phyloP scores from a whole-genome alignment of 345 rosid species.

The Combretum micranthum region DNA sequence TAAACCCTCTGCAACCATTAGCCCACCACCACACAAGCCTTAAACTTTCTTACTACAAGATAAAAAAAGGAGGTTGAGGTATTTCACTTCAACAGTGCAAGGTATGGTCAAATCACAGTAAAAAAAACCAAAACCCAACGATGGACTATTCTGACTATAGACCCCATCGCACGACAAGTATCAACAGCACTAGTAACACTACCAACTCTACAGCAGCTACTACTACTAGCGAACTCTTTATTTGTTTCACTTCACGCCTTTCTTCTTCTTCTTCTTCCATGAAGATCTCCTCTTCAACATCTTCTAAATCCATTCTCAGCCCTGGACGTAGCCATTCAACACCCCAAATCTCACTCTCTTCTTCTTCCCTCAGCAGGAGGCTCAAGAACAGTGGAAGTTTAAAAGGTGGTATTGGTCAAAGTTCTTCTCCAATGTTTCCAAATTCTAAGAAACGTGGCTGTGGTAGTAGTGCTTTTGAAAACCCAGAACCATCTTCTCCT shows the following conservation, averaged over 20 bases:
- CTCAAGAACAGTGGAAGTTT: slow-evolving; percentile 65
- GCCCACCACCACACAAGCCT: neutral
- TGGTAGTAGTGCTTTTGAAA: slow-evolving; percentile 55
- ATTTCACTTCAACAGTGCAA: neutral
- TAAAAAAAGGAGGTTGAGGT: too few relatives aligned
- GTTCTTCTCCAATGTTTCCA: slow-evolving; percentile 79
- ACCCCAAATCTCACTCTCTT: slow-evolving; percentile 72
- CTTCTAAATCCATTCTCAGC: slow-evolving; percentile 65
- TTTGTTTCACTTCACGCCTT: slow-evolving; percentile 80
- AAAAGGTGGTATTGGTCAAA: slow-evolving; percentile 43
- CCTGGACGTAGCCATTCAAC: slow-evolving; percentile 52
- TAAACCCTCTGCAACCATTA: too few relatives aligned
- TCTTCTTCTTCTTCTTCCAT: slow-evolving; percentile 87
- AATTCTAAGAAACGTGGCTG: slow-evolving; percentile 53
- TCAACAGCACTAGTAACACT: slow-evolving; percentile 29
- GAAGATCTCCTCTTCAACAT: slow-evolving; percentile 42
- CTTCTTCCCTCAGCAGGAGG: slow-evolving; percentile 73
- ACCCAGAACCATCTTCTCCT: slow-evolving; percentile 87
- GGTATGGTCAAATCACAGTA: slow-evolving; percentile 23
- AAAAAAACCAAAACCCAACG: slow-evolving; percentile 6
- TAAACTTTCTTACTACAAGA: neutral
- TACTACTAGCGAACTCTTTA: slow-evolving; percentile 52
- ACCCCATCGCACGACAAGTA: slow-evolving; percentile 59
- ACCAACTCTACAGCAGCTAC: slow-evolving; percentile 1
- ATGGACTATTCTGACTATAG: slow-evolving; percentile 54